Conservation (phyloP, 805 yeast species). For the Monosporozyma unispora region DNA sequence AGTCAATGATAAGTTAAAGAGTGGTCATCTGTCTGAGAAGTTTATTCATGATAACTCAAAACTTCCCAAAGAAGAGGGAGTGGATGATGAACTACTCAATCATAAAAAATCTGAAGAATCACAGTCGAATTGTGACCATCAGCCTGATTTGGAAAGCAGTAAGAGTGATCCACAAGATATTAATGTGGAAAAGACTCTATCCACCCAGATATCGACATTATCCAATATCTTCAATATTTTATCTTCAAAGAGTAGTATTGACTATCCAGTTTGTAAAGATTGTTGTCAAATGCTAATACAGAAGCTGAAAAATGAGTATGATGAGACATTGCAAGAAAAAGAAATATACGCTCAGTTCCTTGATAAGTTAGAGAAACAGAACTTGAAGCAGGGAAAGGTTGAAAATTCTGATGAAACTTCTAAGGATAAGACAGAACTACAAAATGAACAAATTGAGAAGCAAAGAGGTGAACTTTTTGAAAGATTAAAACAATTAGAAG, state of each 20-base stretch:
- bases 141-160: not conserved
- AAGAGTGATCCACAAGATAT: slow-evolving; percentile 2
- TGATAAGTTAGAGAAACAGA: slow-evolving; percentile 52
- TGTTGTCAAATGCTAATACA: slow-evolving; percentile 63
- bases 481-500: slow-evolving; percentile 4
- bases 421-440: not conserved
- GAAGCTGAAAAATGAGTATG: slow-evolving; percentile 60
- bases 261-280: slow-evolving; percentile 80
- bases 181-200: slow-evolving; percentile 28
- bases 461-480: slow-evolving; percentile 14
- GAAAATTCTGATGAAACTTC: not conserved
- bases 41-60: not conserved
- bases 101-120: slow-evolving; percentile 7
- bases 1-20: slow-evolving; percentile 11
- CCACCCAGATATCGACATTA: slow-evolving; percentile 44
- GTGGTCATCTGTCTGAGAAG: not conserved
- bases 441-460: slow-evolving; percentile 20
- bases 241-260: slow-evolving; percentile 65
- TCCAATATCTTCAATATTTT: slow-evolving; percentile 63
- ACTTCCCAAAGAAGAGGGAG: not conserved
- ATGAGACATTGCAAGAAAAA: slow-evolving; percentile 64
- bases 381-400: not conserved
- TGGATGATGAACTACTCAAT: not conserved
- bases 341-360: slow-evolving; percentile 69
- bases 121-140: slow-evolving; percentile 4